Percentiles rank a stretch among this genome's conserved stretches.
Evolutionary conservation across 2,329 filamentous ascomycete species (phyloP).

Genomic region (Rhytidhysteron rufulum): DNA sequence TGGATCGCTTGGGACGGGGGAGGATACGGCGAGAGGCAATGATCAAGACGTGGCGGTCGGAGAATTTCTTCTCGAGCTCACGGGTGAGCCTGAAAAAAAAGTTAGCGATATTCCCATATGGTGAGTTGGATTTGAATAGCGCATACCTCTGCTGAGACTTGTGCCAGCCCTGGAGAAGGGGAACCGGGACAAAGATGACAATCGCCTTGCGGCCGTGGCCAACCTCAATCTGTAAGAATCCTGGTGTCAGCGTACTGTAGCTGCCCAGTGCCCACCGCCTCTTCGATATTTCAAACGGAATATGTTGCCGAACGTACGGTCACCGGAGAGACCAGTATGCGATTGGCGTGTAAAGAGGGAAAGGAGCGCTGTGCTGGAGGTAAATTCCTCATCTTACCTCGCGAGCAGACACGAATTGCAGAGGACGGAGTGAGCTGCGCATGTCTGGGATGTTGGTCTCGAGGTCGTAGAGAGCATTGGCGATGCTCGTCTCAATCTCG

Average conservation of each 20-base stretch:
- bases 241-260: slow-evolving; percentile 52
- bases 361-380: slow-evolving; percentile 11
- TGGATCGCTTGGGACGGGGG: slow-evolving; percentile 96
- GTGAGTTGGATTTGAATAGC: no score
- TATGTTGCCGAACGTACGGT: slow-evolving; percentile 21
- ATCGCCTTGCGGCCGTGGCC: slow-evolving; percentile 99
- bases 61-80: slow-evolving; percentile 99
- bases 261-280: slow-evolving; percentile 56
- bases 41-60: slow-evolving; percentile 98
- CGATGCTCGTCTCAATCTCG: slow-evolving; percentile 96
- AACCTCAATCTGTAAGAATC: slow-evolving; percentile 88
- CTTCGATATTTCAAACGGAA: slow-evolving; percentile 36
- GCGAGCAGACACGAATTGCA: slow-evolving; percentile 98
- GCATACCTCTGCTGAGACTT: slow-evolving; percentile 99
- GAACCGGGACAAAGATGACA: slow-evolving; percentile 99
- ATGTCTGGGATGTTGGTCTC: slow-evolving; percentile 99
- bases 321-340: slow-evolving; percentile 23
- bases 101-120: slow-evolving; percentile 4
- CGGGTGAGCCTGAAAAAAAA: slow-evolving; percentile 74
- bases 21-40: slow-evolving; percentile 98
- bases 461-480: slow-evolving; percentile 95
- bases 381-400: slow-evolving; percentile 73
- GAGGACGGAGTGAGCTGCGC: slow-evolving; percentile 90
- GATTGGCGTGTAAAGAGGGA: slow-evolving; percentile 4
- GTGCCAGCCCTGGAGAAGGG: slow-evolving; percentile 97